phyloP scores from a whole-genome alignment of 257 asterid genomes.

The Nicotiana obtusifolia region DNA sequence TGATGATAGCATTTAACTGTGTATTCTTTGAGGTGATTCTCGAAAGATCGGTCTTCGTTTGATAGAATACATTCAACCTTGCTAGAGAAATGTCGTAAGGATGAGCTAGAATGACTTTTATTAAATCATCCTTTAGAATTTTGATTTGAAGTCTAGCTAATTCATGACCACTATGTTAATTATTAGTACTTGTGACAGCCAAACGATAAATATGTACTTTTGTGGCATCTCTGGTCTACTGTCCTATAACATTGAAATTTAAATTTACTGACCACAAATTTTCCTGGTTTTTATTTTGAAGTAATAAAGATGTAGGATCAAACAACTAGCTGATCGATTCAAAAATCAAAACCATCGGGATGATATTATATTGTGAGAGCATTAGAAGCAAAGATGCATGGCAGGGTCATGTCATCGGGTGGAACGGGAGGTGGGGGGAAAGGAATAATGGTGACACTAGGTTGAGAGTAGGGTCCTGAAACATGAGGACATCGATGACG shows the following conservation, averaged over 20 bases:
- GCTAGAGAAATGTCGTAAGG: conserved; percentile 26
- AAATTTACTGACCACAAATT: neutral
- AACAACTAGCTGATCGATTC: conserved; percentile 26
- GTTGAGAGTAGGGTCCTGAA: too few species aligned
- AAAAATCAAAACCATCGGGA: conserved; percentile 26
- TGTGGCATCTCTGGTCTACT: neutral
- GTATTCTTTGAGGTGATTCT: conserved; percentile 7
- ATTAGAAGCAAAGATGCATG: conserved; percentile 17
- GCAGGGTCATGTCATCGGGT: too few species aligned
- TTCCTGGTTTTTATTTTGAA: too few species aligned
- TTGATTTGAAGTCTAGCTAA: neutral
- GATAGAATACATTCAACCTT: neutral
- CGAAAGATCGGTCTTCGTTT: neutral
- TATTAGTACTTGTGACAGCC: neutral
- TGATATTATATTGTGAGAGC: conserved; percentile 43
- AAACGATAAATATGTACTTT: neutral
- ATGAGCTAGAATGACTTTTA: conserved; percentile 33
- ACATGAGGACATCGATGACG: too few species aligned
- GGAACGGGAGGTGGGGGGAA: too few species aligned
- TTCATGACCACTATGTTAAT: neutral
- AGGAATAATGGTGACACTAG: too few species aligned
- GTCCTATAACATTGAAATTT: neutral
- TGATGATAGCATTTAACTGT: conserved; percentile 9
- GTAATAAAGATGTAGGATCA: conserved; percentile 7
- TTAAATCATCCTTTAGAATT: neutral